These are phyloP conservation scores for Naganishia sp. DNA, from an alignment of 1,284 basidiomycete species.

Conservation along the genomic window DNA sequence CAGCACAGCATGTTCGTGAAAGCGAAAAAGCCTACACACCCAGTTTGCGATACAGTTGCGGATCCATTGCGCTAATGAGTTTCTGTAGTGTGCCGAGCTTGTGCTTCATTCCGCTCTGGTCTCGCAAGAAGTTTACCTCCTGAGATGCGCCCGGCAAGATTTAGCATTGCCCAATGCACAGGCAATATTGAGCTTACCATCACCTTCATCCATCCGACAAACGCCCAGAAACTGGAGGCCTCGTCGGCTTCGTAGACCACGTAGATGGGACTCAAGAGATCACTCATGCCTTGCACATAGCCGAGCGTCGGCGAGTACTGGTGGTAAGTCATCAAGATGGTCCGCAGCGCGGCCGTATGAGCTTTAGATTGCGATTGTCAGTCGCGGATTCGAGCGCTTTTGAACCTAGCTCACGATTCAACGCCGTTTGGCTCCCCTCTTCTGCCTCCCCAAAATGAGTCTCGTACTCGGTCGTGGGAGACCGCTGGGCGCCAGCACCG, in stretches of 20 bases:
- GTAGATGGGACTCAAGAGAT: slow-evolving; percentile 90
- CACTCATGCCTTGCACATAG: slow-evolving; percentile 74
- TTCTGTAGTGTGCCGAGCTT: slow-evolving; percentile 87
- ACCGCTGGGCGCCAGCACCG: slow-evolving; percentile 38
- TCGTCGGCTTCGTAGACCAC: slow-evolving; percentile 87
- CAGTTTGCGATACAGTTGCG: slow-evolving; percentile 83
- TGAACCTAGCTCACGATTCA: slow-evolving; percentile 59
- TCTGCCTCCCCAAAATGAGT: slow-evolving; percentile 58
- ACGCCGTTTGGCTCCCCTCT: slow-evolving; percentile 74
- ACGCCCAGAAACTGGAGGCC: slow-evolving; percentile 90
- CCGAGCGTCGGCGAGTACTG: slow-evolving; percentile 85
- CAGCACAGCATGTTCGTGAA: neutral
- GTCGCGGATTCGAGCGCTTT: too few relatives aligned
- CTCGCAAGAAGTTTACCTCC: slow-evolving; percentile 92
- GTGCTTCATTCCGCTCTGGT: slow-evolving; percentile 96
- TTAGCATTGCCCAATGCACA: neutral
- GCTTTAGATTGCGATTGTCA: slow-evolving; percentile 35
- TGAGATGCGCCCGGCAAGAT: slow-evolving; percentile 48
- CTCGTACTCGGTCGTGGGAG: slow-evolving; percentile 16
- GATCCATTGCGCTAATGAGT: slow-evolving; percentile 89
- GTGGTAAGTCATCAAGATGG: slow-evolving; percentile 87
- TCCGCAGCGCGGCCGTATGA: slow-evolving; percentile 50
- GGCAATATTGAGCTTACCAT: slow-evolving; percentile 64
- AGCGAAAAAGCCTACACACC: slow-evolving; percentile 56
- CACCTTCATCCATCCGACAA: slow-evolving; percentile 89